Evolutionary conservation across 768 basidiomycete genomes (phyloP), one percentile per base, ranked within the genome.

Genomic region (Stropharia rugosoannulata): DNA sequence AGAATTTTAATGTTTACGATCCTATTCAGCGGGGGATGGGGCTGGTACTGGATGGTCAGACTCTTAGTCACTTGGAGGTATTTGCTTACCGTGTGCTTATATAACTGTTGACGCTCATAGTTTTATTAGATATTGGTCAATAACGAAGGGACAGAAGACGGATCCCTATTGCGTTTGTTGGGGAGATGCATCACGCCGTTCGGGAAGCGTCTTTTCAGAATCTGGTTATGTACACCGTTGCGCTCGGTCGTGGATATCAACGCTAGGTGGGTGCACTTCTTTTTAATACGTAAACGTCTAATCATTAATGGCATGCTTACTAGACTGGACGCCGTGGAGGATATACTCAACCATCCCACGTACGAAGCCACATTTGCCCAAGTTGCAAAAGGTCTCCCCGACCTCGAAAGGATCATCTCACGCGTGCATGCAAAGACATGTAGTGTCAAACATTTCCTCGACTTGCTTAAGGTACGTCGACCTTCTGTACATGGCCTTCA

Each of bases 1-100:
- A 86, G 74, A 98, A 98, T 67, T 99, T 99, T 80, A 95, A 98
- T 62, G 79, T 97, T 38, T 97, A 96, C 66, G 94, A 98, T 70
- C 97, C 97, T 0, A 93, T 98, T 84, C 87, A 89, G 67, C 80
- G 81, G 57, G 95, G 94, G n/a, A 80, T 87, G 66, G 90, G 86
- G 25, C 73, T 98, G 53, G 80, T 91, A 0, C 78, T 99, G 41
- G 95, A 99, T 69, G 97, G 97, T 2, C 95, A 98, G 68, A 95
- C 94, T 0, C 77, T 99, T 51, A 90, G 93, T 13, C 97, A 99
- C 68, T 80, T 99, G 58, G 97, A 99, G 79, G 93, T 95, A 50
- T 41, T 70, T 62, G 10, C 5, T 22, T 10, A 3, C 16, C 29
- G 37, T 35, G 10, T 44, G 9, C 16, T 38, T 37, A 38, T 54